Percentiles rank a stretch among this genome's conserved stretches.
These are phyloP conservation scores for Suillus brevipes DNA, from an alignment of 768 basidiomycete species.

Conservation along the genomic window DNA sequence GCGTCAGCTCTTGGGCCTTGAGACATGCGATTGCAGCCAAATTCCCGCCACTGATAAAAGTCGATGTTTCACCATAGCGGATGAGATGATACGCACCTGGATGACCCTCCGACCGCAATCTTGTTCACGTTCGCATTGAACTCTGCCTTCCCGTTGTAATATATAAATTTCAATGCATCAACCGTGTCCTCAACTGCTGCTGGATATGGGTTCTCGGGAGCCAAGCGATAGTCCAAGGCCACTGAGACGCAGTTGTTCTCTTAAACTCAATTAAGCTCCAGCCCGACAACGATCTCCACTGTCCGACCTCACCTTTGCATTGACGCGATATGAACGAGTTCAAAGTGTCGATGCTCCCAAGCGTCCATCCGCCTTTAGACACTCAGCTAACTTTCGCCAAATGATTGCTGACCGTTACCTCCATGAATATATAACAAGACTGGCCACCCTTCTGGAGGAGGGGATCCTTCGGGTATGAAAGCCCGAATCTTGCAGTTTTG, in stretches of 20 bases:
- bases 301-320: constrained; percentile 19
- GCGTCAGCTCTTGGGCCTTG: constrained; percentile 51
- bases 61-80: background rate
- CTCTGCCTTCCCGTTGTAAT: constrained; percentile 43
- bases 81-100: constrained; percentile 44
- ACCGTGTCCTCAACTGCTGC: constrained; percentile 70
- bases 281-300: background rate
- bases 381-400: constrained; percentile 1
- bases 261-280: constrained; percentile 21
- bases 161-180: constrained; percentile 65
- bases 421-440: constrained; percentile 74
- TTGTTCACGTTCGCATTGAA: constrained; percentile 51
- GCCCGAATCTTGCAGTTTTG: constrained; percentile 55
- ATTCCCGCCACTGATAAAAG: constrained; percentile 58
- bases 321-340: constrained; percentile 49
- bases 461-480: constrained; percentile 56
- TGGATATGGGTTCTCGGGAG: constrained; percentile 70
- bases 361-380: constrained; percentile 66
- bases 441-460: constrained; percentile 61
- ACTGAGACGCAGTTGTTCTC: constrained; percentile 63
- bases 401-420: constrained; percentile 37
- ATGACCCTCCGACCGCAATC: constrained; percentile 72
- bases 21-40: constrained; percentile 65
- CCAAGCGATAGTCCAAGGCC: constrained; percentile 70
- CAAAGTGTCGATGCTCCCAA: constrained; percentile 61